Conservation (phyloP, 257 asterid genomes). For the Forsythia viridissima region DNA sequence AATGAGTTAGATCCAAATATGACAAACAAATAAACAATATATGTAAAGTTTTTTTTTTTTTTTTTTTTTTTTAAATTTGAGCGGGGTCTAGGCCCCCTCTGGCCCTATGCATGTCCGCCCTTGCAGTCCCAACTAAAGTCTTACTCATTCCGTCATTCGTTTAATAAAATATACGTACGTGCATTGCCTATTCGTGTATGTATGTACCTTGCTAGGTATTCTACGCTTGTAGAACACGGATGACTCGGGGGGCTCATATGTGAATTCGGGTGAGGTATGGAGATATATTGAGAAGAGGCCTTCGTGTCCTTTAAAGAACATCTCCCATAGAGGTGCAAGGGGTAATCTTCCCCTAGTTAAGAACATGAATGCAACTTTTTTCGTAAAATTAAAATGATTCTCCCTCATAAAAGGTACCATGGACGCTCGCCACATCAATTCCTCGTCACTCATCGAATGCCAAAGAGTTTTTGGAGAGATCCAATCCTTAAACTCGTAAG, state of each 20-base stretch:
- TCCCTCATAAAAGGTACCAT: constrained; percentile 47
- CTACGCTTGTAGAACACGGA: constrained; percentile 70
- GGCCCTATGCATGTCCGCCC: too few relatives aligned
- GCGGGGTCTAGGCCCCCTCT: too few relatives aligned
- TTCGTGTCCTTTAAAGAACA: constrained; percentile 71
- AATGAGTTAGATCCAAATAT: too few relatives aligned
- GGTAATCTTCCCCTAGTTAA: constrained; percentile 58
- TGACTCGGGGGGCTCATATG: constrained; percentile 42
- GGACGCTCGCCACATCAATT: constrained; percentile 71
- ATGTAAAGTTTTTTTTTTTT: too few relatives aligned
- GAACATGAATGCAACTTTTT: constrained; percentile 78
- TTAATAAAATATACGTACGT: too few relatives aligned
- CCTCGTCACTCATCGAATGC: constrained; percentile 64
- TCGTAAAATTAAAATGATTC: constrained; percentile 49
- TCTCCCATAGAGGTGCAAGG: constrained; percentile 71
- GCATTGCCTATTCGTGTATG: neutral
- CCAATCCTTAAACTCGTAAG: constrained; percentile 19
- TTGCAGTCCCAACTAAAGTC: neutral
- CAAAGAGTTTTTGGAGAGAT: constrained; percentile 31
- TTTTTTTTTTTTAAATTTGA: too few relatives aligned
- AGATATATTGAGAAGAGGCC: constrained; percentile 67
- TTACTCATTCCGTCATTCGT: too few relatives aligned
- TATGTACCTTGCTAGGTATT: constrained; percentile 68
- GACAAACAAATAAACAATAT: too few relatives aligned
- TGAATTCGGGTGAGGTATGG: constrained; percentile 55